phyloP scores from a whole-genome alignment of 169 alveolate species.

The Ichthyophthirius multifiliis region DNA sequence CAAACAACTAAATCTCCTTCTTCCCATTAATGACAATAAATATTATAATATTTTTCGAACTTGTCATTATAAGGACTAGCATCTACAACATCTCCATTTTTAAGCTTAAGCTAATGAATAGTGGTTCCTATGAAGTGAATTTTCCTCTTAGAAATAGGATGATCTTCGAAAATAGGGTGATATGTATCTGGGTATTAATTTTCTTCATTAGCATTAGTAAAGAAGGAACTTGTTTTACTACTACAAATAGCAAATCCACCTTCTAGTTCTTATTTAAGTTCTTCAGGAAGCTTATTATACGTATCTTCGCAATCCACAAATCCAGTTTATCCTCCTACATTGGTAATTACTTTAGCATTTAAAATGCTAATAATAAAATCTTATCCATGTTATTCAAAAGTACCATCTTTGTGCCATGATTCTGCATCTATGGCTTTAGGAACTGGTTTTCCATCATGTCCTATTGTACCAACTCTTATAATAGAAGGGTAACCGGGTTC shows the following conservation, averaged over 20 bases:
- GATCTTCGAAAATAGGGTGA: neutral
- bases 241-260: neutral
- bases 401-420: conserved; percentile 27
- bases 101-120: neutral
- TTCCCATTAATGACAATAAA: conserved; percentile 1
- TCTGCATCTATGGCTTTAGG: conserved; percentile 18
- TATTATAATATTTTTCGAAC: neutral
- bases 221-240: neutral
- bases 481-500: neutral
- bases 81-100: neutral
- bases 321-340: conserved; percentile 14
- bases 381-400: neutral
- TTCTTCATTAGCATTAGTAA: neutral
- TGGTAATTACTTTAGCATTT: neutral
- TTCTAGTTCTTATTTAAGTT: neutral
- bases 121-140: neutral
- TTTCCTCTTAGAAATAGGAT: neutral
- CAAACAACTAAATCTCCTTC: conserved; percentile 15
- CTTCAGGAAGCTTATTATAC: neutral
- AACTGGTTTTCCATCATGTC: neutral
- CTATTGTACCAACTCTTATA: neutral
- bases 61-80: neutral
- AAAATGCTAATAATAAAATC: neutral
- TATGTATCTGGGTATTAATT: neutral
- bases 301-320: neutral